phyloP scores from a whole-genome alignment of 805 yeast genomes.

The Candida patagonica region DNA sequence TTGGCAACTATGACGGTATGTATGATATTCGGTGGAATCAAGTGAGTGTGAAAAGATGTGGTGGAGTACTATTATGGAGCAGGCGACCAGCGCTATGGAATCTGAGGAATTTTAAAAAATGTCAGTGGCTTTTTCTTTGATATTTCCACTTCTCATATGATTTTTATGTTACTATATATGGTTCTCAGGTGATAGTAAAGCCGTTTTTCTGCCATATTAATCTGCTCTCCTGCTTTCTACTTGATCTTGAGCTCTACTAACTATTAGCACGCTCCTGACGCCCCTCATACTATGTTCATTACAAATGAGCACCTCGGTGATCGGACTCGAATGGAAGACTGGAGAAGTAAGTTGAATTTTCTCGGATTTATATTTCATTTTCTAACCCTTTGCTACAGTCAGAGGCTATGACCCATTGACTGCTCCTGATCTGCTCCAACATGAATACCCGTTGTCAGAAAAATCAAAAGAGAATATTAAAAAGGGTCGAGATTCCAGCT shows the following conservation, averaged over 20 bases:
- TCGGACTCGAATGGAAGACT: slow-evolving; percentile 60
- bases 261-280: not conserved
- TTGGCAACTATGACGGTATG: too few relatives aligned
- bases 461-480: slow-evolving; percentile 54
- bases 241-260: not conserved
- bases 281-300: slow-evolving; percentile 52
- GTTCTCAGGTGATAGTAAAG: too few relatives aligned
- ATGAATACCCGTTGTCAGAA: slow-evolving; percentile 64
- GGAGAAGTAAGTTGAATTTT: slow-evolving; percentile 39
- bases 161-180: too few relatives aligned
- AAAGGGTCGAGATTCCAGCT: slow-evolving; percentile 67
- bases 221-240: too few relatives aligned
- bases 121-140: too few relatives aligned
- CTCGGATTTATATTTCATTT: not conserved
- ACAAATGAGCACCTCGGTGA: slow-evolving; percentile 80
- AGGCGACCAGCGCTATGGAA: too few relatives aligned
- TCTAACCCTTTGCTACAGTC: slow-evolving; percentile 27
- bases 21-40: too few relatives aligned
- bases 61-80: too few relatives aligned
- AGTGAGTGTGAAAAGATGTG: too few relatives aligned
- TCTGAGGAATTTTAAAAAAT: too few relatives aligned
- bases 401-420: slow-evolving; percentile 89
- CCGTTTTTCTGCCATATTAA: too few relatives aligned
- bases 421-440: slow-evolving; percentile 90
- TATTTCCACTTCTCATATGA: too few relatives aligned